These are phyloP conservation scores for Hydnomerulius pinastri DNA, from an alignment of 768 basidiomycete species.

Conservation along the genomic window DNA sequence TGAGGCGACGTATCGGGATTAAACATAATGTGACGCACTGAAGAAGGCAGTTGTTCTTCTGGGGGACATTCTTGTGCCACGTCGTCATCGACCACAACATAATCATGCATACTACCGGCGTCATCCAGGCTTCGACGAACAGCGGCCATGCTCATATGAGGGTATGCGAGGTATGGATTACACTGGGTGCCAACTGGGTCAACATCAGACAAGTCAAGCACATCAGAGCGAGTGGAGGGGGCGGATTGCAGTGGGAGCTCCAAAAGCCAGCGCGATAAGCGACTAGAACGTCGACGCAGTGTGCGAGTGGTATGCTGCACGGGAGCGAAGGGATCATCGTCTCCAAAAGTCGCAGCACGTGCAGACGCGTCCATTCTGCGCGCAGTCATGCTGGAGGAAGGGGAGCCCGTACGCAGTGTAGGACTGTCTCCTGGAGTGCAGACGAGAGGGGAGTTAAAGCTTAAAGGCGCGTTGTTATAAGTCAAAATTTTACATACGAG, in stretches of 20 bases:
- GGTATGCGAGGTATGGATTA: conserved; percentile 46
- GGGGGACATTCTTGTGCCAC: conserved; percentile 27
- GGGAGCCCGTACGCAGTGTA: conserved; percentile 19
- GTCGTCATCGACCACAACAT: conserved; percentile 41
- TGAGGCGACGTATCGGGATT: conserved; percentile 22
- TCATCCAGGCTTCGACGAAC: conserved; percentile 34
- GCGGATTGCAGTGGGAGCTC: conserved; percentile 37
- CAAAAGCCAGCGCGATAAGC: conserved; percentile 45
- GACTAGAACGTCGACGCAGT: conserved; percentile 40
- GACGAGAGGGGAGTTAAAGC: conserved; percentile 29
- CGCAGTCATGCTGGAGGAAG: conserved; percentile 32
- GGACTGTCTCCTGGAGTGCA: conserved; percentile 18
- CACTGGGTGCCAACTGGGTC: conserved; percentile 31
- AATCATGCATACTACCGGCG: conserved; percentile 38
- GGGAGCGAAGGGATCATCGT: conserved; percentile 11
- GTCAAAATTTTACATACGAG: conserved; percentile 22
- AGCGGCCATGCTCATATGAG: conserved; percentile 33
- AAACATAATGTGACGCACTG: conserved; percentile 30
- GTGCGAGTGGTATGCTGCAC: neutral
- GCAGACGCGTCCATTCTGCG: conserved; percentile 28
- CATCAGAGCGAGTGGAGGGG: conserved; percentile 12
- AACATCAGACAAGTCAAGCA: conserved; percentile 20
- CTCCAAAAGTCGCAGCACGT: conserved; percentile 8
- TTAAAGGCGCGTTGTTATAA: conserved; percentile 34
- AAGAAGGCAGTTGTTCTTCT: conserved; percentile 13